Percentiles rank a stretch among this genome's conserved stretches.
Conservation (phyloP, 2,329 filamentous ascomycete genomes). For the Aspergillus tanneri region DNA sequence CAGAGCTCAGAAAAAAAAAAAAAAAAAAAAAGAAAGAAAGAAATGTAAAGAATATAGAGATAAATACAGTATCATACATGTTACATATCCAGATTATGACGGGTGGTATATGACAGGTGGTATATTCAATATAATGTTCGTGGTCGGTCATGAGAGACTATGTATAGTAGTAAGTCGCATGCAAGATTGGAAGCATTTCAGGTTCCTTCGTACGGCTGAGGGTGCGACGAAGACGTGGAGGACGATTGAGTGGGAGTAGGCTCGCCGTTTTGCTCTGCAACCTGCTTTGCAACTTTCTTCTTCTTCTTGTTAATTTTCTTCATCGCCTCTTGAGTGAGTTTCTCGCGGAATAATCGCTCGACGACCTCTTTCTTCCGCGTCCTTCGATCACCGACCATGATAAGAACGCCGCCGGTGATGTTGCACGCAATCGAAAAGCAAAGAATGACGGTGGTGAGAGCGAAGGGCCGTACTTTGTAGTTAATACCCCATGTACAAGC, state of each 20-base stretch:
- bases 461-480: constrained; percentile 66
- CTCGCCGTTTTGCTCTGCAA: constrained; percentile 1
- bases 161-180: not conserved
- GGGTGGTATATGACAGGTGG: not conserved
- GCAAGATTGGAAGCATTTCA: constrained; percentile 3
- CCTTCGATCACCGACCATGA: constrained; percentile 70
- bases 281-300: constrained; percentile 27
- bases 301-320: constrained; percentile 54
- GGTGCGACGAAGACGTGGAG: constrained; percentile 1
- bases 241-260: constrained; percentile 21
- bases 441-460: constrained; percentile 77
- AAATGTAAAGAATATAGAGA: not conserved
- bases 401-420: constrained; percentile 72
- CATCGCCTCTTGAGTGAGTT: constrained; percentile 67
- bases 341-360: constrained; percentile 72
- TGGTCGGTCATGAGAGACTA: not conserved
- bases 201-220: constrained; percentile 17
- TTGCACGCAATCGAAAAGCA: constrained; percentile 76
- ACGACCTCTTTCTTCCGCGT: constrained; percentile 85
- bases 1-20: not conserved
- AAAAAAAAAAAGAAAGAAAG: not conserved
- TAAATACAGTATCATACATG: not conserved
- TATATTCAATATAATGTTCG: not conserved
- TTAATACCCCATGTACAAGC: constrained; percentile 75
- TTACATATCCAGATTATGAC: not conserved